Conservation (phyloP, 2,329 filamentous ascomycete species). For the Colletotrichum theobromicola region DNA sequence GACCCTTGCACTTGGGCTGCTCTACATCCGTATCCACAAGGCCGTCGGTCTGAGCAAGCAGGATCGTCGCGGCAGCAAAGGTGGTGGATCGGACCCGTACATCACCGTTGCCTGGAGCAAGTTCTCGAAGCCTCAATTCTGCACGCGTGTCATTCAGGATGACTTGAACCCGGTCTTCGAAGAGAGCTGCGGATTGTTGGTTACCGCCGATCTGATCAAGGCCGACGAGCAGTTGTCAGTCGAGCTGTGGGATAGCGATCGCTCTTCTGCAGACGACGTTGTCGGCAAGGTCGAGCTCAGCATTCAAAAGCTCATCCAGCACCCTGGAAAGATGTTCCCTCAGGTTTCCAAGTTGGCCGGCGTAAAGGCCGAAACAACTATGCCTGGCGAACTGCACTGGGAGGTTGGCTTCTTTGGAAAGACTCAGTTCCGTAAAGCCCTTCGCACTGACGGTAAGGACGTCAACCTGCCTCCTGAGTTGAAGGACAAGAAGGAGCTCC, state of each 20-base stretch:
- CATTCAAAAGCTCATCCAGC: slow-evolving; percentile 93
- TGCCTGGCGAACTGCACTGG: slow-evolving; percentile 95
- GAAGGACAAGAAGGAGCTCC: slow-evolving; percentile 75
- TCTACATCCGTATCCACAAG: slow-evolving; percentile 91
- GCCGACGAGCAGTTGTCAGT: slow-evolving; percentile 92
- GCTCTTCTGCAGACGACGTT: slow-evolving; percentile 90
- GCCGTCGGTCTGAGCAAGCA: slow-evolving; percentile 90
- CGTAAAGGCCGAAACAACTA: slow-evolving; percentile 81
- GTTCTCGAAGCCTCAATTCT: slow-evolving; percentile 97
- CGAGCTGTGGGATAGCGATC: slow-evolving; percentile 95
- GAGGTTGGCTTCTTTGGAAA: slow-evolving; percentile 96
- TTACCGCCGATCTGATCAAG: slow-evolving; percentile 89
- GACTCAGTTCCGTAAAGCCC: slow-evolving; percentile 81
- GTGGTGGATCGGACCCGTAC: slow-evolving; percentile 92
- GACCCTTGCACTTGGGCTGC: slow-evolving; percentile 81
- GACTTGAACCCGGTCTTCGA: slow-evolving; percentile 93
- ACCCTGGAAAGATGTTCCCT: slow-evolving; percentile 91
- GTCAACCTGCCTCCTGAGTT: slow-evolving; percentile 76
- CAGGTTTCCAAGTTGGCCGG: slow-evolving; percentile 84
- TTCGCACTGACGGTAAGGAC: slow-evolving; percentile 88
- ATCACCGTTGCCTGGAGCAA: slow-evolving; percentile 96
- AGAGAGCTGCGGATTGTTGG: slow-evolving; percentile 83
- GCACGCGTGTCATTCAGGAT: slow-evolving; percentile 93
- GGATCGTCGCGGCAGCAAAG: slow-evolving; percentile 79
- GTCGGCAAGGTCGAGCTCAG: slow-evolving; percentile 94